Evolutionary conservation across 257 asterid genomes (phyloP), one percentile per base, ranked within the genome.

Genomic region (Datura wrightii): DNA sequence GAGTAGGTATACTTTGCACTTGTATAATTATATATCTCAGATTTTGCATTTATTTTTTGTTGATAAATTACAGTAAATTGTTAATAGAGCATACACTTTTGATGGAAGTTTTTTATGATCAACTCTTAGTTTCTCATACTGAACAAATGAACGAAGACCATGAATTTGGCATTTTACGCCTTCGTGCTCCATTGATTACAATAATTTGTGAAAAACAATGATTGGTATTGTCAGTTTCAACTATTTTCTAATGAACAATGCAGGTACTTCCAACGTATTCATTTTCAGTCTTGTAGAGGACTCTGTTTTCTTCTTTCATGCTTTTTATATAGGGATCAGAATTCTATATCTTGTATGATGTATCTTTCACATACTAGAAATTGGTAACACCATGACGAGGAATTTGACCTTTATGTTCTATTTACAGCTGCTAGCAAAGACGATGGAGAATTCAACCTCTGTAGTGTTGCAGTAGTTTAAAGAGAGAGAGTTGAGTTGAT

Each of bases 1-100:
- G 63, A 78, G 31, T 52, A 78, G 63, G 82, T 78, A 78, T 34
- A 78, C 82, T 31, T 52, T 14, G 48, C 82, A 52, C 31, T 78
- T 78, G 9, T 78, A 31, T 52, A 78, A 6, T 52, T 52, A 34
- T 34, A 34, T 31, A 8, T 52, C 63, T 78, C 63, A 78, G 82
- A 31, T 7, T 78, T 78, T 78, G 31, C 46, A 31, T 31, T 78
- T 48, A 14, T 3, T 50, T 71, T 52, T 50, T 50, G 31, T 78
- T 31, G 63, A 78, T 78, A 76, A 13, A 46, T 78, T 78, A 31
- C 63, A 78, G 13, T 6, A 74, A 78, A 36, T 6, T 78, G 82
- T 78, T 34, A 3, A 31, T 78, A 78, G 82, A 76, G 63, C 63
- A 13, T 15, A 31, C 44, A 14, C 46, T 78, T 31, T 3, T 3